phyloP scores from a whole-genome alignment of 2,329 filamentous ascomycete genomes.

The Dothideomycetidae sp. region DNA sequence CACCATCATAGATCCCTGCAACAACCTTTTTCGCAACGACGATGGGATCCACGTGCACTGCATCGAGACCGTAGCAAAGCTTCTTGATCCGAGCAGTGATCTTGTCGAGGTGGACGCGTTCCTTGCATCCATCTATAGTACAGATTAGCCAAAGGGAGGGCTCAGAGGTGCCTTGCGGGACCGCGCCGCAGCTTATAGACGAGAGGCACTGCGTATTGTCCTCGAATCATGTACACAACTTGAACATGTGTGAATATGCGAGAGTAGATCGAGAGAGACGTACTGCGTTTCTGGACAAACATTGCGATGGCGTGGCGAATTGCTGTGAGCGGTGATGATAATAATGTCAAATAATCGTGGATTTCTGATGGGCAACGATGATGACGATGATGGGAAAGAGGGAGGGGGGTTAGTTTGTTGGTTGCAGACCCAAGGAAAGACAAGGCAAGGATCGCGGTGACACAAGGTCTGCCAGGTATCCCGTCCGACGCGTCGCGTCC shows the following conservation, averaged over 20 bases:
- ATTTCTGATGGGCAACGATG: too few species aligned
- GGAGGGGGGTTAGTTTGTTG: too few species aligned
- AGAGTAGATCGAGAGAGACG: slow-evolving; percentile 12
- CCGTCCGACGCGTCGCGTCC: too few species aligned
- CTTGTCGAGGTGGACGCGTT: slow-evolving; percentile 99
- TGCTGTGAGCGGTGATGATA: too few species aligned
- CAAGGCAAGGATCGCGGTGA: too few species aligned
- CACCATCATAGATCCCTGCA: slow-evolving; percentile 95
- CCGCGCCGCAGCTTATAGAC: slow-evolving; percentile 5
- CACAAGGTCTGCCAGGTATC: too few species aligned
- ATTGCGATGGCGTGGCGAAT: slow-evolving; percentile 34
- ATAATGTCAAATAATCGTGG: too few species aligned
- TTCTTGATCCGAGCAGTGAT: slow-evolving; percentile 97
- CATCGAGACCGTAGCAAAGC: slow-evolving; percentile 92
- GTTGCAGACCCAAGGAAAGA: too few species aligned
- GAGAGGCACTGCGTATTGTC: slow-evolving; percentile 1
- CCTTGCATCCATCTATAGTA: slow-evolving; percentile 82
- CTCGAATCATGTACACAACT: too few species aligned
- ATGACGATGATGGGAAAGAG: too few species aligned
- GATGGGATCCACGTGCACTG: slow-evolving; percentile 89
- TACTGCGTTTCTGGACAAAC: slow-evolving; percentile 52
- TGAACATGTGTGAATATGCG: neutral
- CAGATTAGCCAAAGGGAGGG: slow-evolving; percentile 6
- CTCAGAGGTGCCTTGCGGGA: slow-evolving; percentile 11
- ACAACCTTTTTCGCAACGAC: slow-evolving; percentile 99